Conservation (phyloP, 495 filamentous ascomycete genomes). For the Geoglossum glabrum region DNA sequence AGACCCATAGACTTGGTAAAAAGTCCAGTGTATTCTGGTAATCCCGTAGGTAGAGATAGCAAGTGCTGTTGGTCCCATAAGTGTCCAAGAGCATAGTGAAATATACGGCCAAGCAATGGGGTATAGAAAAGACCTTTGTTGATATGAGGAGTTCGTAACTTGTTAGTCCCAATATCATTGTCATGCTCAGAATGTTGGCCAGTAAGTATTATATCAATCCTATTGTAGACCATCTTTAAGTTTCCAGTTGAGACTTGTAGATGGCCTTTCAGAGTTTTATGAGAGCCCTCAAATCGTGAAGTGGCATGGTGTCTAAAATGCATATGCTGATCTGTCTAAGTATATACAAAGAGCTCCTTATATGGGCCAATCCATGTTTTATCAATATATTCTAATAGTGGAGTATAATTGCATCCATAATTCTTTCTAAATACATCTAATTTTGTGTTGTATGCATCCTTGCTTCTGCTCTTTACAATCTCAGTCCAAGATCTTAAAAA, state of each 20-base stretch:
- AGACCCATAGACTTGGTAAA: background rate
- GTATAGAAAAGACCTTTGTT: background rate
- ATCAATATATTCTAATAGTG: background rate
- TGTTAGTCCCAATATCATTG: background rate
- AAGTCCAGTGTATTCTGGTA: background rate
- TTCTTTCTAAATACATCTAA: background rate
- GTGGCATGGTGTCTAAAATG: background rate
- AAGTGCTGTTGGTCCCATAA: background rate
- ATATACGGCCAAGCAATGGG: background rate
- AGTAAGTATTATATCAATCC: background rate
- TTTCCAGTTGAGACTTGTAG: conserved; percentile 1
- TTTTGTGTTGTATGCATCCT: background rate
- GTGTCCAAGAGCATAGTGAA: background rate
- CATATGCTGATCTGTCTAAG: background rate
- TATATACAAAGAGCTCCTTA: background rate
- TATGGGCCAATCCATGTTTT: background rate
- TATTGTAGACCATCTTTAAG: background rate
- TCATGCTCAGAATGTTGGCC: background rate
- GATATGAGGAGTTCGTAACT: background rate
- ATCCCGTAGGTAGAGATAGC: background rate
- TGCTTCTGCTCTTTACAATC: background rate
- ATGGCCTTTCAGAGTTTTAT: background rate
- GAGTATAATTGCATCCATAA: background rate
- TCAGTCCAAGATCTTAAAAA: background rate
- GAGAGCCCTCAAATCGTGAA: background rate